Evolutionary conservation across 805 yeast genomes (phyloP), one percentile per base, ranked within the genome.

Genomic region (Wickerhamiella siamensis): DNA sequence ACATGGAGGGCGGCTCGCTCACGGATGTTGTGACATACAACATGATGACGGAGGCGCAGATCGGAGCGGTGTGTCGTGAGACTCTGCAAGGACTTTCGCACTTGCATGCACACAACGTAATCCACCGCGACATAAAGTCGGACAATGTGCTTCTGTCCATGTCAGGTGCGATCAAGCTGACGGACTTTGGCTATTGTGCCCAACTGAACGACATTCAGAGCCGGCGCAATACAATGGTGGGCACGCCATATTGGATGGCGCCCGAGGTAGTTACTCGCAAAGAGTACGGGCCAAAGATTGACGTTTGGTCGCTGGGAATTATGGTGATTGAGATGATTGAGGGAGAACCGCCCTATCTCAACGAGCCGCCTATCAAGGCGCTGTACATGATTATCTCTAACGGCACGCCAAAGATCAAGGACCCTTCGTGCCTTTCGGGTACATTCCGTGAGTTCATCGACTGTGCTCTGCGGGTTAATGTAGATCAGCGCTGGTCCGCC

Each of bases 161-260:
- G 61, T 72, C 72, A 33, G 98, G 98, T 33, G 79, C 84, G 50
- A 84, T 91, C 55, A 91, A 91, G 62, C 69, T 91, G 58, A 91
- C 98, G 0, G 98, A 91, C 63, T 83, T 83, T 59, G 94, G 94
- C 0, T 91, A 88, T 65, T 91, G 98, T 64, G 99, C 98, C 0
- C 94, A 87, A 61, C 70, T 82, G 46, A 82, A 80, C 31, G 93
- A 80, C 49, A 72, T 74, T 42, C 80, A 82, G 49, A 67, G 81
- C 42, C 87, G 88, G 60, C 76, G 99, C 59, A 86, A 95, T 3
- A 91, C 99, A 4, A 84, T 91, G 94, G 98, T 91, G 15, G 99
- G 99, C 14, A 91, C 99, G 0, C 98, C 99, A 12, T 91, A 91
- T 60, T 91, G 99, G 99, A 91, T 91, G 99, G 99, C 99, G 0